Evolutionary conservation across 305 asterid genomes (phyloP).

Genomic region (Caryopteris hybrid): DNA sequence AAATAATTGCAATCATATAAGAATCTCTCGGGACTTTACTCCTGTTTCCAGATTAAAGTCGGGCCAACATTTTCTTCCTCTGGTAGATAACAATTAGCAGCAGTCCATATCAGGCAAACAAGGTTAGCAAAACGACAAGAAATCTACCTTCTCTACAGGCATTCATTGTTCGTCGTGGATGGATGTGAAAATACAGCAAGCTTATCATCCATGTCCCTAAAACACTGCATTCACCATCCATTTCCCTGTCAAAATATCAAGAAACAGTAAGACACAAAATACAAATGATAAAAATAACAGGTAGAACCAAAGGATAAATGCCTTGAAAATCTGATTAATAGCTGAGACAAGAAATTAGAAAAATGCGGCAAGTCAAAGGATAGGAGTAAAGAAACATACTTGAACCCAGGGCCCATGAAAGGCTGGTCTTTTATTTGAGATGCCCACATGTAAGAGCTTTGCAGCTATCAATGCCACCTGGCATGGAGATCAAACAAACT

Average conservation of each 20-base stretch:
- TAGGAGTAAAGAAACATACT: constrained; percentile 28
- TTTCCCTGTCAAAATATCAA: constrained; percentile 37
- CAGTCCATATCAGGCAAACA: constrained; percentile 4
- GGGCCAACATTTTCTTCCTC: not conserved
- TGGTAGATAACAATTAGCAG: not conserved
- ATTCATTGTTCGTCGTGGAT: constrained; percentile 42
- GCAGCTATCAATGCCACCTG: constrained; percentile 36
- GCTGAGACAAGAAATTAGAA: not conserved
- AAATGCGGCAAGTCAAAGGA: not conserved
- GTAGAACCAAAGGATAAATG: not conserved
- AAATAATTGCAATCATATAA: not conserved
- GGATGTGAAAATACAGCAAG: constrained; percentile 44
- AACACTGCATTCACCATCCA: constrained; percentile 47
- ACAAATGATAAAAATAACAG: not conserved
- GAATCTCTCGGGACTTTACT: not conserved
- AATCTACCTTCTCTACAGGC: constrained; percentile 21
- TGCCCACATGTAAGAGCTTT: constrained; percentile 34
- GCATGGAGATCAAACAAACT: constrained; percentile 51
- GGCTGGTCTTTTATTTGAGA: constrained; percentile 22
- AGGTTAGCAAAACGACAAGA: not conserved
- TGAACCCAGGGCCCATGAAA: constrained; percentile 43
- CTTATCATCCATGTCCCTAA: constrained; percentile 38
- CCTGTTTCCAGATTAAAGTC: not conserved
- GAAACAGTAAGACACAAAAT: not conserved
- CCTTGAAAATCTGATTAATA: not conserved